Evolutionary conservation across 202 grass and related monocot genomes (phyloP).

Genomic region (Saccharum hybrid): DNA sequence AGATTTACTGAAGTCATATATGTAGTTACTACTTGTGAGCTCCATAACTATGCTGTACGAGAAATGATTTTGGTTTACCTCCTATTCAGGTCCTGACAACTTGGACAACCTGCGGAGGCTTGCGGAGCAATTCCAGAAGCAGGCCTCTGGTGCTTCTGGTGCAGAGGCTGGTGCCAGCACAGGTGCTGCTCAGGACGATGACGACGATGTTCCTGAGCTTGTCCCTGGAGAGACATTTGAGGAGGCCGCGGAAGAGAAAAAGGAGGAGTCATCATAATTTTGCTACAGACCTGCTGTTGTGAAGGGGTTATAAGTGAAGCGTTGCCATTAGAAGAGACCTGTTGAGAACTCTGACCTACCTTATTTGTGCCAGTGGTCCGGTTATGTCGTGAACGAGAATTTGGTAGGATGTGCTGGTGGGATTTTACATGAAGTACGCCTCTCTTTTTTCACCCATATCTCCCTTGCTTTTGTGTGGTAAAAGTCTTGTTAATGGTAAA

Average conservation of each 20-base stretch:
- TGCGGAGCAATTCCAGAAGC: conserved; percentile 94
- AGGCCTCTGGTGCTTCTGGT: conserved; percentile 57
- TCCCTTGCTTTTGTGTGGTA: not conserved
- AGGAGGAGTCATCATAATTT: conserved; percentile 57
- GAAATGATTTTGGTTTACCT: not conserved
- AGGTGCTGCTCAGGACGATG: conserved; percentile 61
- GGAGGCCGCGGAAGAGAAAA: conserved; percentile 76
- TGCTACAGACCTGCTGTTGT: conserved; percentile 39
- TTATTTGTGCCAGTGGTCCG: conserved; percentile 47
- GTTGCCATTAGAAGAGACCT: conserved; percentile 48
- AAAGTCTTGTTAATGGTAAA: not conserved
- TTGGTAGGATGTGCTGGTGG: conserved; percentile 30
- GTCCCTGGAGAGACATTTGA: conserved; percentile 94
- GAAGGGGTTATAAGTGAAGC: conserved; percentile 46
- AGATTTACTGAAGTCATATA: conserved; percentile 16
- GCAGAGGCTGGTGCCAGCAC: conserved; percentile 46
- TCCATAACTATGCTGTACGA: not conserved
- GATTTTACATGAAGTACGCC: conserved; percentile 51
- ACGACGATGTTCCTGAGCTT: conserved; percentile 88
- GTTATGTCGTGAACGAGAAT: conserved; percentile 51
- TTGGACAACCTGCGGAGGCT: conserved; percentile 92
- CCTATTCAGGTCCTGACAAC: conserved; percentile 81
- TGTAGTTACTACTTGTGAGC: not conserved
- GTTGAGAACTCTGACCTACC: conserved; percentile 55
- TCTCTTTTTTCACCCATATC: conserved; percentile 17